A percentile compares a stretch with the other conserved stretches of the same genome.
These are phyloP conservation scores for Talaromyces sp. DNA, from an alignment of 2,329 filamentous ascomycete species.

Conservation along the genomic window DNA sequence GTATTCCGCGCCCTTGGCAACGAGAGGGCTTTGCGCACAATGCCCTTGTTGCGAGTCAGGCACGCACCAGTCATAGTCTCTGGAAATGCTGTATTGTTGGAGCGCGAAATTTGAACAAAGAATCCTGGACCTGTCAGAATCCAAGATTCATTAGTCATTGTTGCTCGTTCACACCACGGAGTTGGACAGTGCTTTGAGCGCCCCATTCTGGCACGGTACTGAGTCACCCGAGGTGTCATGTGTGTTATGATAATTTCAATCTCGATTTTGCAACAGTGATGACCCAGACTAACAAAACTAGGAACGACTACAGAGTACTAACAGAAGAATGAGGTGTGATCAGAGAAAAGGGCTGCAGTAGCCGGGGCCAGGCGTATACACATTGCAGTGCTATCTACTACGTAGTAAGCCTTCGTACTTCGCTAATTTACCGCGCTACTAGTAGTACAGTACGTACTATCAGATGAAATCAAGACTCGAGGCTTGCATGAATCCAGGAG, in stretches of 20 bases:
- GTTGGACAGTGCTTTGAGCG: no score
- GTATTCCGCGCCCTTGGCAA: constrained; percentile 1
- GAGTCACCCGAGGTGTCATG: constrained; percentile 9
- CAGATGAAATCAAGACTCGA: background rate
- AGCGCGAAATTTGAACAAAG: background rate
- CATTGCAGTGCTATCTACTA: background rate
- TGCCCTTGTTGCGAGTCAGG: constrained; percentile 11
- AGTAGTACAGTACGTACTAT: background rate
- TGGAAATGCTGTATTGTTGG: background rate
- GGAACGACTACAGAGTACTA: background rate
- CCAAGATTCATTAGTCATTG: background rate
- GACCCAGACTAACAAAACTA: background rate
- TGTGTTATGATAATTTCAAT: background rate
- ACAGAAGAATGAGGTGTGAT: background rate
- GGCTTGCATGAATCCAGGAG: background rate
- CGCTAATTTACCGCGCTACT: no score
- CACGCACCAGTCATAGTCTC: background rate
- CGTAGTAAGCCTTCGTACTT: background rate
- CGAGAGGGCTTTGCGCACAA: background rate
- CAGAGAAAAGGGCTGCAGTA: constrained; percentile 8
- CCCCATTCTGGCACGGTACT: background rate
- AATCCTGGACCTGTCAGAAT: background rate
- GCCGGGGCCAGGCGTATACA: background rate
- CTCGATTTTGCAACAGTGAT: background rate
- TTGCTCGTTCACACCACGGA: no score